Conservation (phyloP, 176 grass and related monocot species). For the Zea mays region DNA sequence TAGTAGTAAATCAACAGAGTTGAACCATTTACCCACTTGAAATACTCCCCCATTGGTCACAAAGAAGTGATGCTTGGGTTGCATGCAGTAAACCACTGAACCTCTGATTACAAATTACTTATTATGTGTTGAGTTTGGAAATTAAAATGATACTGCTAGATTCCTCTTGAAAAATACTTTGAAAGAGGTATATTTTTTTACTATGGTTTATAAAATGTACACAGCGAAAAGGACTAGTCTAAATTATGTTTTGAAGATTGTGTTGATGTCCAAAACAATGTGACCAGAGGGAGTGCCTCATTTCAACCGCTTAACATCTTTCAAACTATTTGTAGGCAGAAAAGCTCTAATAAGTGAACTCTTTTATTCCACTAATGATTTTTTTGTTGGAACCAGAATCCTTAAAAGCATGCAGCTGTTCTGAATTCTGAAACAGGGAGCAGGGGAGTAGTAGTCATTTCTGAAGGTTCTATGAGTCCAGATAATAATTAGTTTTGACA, state of each 20-base stretch:
- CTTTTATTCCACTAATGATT: neutral
- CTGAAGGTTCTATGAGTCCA: neutral
- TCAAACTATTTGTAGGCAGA: neutral
- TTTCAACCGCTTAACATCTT: neutral
- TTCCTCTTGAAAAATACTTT: no score
- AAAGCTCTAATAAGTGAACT: neutral
- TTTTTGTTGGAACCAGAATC: neutral
- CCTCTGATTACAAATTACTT: no score
- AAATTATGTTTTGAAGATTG: no score
- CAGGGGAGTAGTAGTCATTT: neutral
- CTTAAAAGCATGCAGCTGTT: neutral
- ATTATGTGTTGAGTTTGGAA: no score
- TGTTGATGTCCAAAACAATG: no score
- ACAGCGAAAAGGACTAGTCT: no score
- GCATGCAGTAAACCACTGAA: no score
- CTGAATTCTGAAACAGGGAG: neutral
- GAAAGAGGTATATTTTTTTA: no score
- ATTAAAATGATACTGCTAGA: no score
- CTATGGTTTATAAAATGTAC: no score
- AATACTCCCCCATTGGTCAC: neutral
- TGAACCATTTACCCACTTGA: neutral
- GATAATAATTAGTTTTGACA: slow-evolving; percentile 1
- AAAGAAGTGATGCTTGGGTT: no score
- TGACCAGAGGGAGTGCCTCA: neutral
- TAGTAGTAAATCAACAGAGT: neutral